Conservation (phyloP, 129 eudicot species). For the Oenanthe sinensis region DNA sequence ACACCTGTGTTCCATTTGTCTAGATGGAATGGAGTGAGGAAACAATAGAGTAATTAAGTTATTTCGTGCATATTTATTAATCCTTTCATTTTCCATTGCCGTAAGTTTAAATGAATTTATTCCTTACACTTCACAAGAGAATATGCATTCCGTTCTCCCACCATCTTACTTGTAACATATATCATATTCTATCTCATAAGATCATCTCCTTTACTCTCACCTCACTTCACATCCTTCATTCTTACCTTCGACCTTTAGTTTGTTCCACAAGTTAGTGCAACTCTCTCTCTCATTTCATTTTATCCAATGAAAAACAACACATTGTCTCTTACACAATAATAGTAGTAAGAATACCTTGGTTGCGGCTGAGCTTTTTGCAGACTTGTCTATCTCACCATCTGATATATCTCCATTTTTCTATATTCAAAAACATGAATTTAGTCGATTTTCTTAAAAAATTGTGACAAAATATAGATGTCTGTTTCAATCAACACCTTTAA, state of each 20-base stretch:
- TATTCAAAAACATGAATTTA: neutral
- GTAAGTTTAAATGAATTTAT: no score
- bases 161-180: neutral
- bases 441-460: neutral
- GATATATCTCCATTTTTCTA: neutral
- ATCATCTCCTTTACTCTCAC: neutral
- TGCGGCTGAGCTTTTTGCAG: neutral
- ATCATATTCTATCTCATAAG: neutral
- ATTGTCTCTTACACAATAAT: neutral
- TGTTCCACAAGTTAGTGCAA: neutral
- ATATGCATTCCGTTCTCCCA: neutral
- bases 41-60: no score
- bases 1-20: no score
- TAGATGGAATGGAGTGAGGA: no score
- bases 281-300: neutral
- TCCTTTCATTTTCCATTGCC: no score
- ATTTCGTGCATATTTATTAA: no score
- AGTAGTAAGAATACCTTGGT: neutral
- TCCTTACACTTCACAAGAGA: neutral
- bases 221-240: neutral
- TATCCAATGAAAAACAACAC: neutral
- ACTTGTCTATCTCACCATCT: slow-evolving; percentile 7
- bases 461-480: neutral
- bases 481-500: neutral
- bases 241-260: neutral